Evolutionary conservation across 148 eudicot species (phyloP).

Genomic region (Vaccinium macrocarpon): DNA sequence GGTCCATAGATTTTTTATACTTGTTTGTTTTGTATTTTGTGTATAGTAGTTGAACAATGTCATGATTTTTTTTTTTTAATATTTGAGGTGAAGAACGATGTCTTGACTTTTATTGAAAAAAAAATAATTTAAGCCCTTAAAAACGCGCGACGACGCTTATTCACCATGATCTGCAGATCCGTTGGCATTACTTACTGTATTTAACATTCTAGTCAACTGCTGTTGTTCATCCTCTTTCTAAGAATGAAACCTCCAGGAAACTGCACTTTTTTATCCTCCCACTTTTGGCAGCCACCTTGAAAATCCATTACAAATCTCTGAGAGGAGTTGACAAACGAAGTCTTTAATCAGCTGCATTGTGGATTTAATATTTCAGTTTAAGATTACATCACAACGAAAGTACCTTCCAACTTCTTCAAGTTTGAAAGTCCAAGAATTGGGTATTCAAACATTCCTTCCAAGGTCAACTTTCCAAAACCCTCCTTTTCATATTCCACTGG

Average conservation of each 20-base stretch:
- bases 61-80: too few relatives aligned
- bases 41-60: too few relatives aligned
- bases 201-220: not conserved
- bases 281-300: not conserved
- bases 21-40: not conserved
- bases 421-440: not conserved
- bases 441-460: not conserved
- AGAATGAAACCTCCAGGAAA: not conserved
- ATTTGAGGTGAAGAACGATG: too few relatives aligned
- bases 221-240: not conserved
- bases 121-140: not conserved
- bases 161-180: not conserved
- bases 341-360: not conserved
- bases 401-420: not conserved
- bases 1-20: not conserved
- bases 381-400: not conserved
- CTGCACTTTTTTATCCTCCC: not conserved
- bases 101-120: too few relatives aligned
- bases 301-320: not conserved
- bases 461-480: not conserved
- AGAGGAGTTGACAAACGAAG: not conserved
- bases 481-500: not conserved
- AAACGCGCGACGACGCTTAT: not conserved
- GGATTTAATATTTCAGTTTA: not conserved
- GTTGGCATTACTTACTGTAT: not conserved